These are phyloP conservation scores for Kuraishia ogatae DNA, from an alignment of 805 yeast species.

Conservation along the genomic window DNA sequence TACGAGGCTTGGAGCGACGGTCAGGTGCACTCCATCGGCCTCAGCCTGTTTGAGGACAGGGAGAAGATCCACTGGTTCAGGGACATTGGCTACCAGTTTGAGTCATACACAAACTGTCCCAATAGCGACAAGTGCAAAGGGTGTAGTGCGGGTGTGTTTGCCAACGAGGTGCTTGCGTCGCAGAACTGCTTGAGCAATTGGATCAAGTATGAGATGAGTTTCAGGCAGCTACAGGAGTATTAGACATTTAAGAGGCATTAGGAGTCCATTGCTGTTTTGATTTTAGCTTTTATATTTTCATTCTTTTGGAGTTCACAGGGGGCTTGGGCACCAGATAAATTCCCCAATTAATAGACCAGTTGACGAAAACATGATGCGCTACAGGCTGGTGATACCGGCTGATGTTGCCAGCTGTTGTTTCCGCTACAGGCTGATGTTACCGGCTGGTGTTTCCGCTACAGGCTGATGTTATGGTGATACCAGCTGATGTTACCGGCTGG, in stretches of 20 bases:
- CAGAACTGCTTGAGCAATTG: conserved; percentile 26
- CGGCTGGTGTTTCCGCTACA: no score
- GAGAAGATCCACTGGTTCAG: conserved; percentile 76
- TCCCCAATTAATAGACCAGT: no score
- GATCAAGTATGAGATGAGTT: conserved; percentile 27
- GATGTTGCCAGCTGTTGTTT: no score
- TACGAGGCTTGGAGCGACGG: conserved; percentile 95
- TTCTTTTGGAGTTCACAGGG: no score
- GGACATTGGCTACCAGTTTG: conserved; percentile 72
- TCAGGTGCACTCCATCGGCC: conserved; percentile 76
- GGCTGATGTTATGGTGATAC: no score
- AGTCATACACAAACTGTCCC: conserved; percentile 80
- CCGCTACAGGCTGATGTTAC: no score
- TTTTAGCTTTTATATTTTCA: not conserved
- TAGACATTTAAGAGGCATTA: conserved; percentile 2
- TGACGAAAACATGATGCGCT: no score
- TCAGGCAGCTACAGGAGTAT: conserved; percentile 22
- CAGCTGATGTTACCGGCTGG: no score
- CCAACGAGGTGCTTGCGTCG: conserved; percentile 22
- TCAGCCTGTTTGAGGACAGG: conserved; percentile 65
- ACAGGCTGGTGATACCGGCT: no score
- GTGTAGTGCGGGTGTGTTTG: conserved; percentile 23
- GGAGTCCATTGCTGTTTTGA: no score
- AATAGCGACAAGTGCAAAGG: conserved; percentile 38
- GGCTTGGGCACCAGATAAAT: no score